phyloP scores from a whole-genome alignment of 2,329 filamentous ascomycete species.

The Rhynchosporium agropyri region DNA sequence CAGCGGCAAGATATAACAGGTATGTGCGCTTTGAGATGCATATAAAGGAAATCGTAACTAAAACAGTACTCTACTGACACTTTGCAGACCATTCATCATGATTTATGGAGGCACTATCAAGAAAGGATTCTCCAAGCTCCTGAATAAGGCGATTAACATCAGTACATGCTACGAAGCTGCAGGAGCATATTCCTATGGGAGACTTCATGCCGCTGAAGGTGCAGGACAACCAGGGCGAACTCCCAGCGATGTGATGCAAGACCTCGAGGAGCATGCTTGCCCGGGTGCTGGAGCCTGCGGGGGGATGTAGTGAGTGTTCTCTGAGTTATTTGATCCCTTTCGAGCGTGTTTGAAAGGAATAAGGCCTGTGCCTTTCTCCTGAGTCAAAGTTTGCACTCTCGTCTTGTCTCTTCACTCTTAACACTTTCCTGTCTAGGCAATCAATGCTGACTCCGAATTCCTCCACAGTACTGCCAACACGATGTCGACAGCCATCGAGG shows the following conservation, averaged over 20 bases:
- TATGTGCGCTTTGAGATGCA: neutral
- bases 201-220: slow-evolving; percentile 68
- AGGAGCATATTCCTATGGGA: slow-evolving; percentile 79
- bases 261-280: slow-evolving; percentile 45
- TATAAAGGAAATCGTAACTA: neutral
- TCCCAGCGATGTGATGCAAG: slow-evolving; percentile 78
- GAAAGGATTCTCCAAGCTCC: slow-evolving; percentile 77
- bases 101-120: slow-evolving; percentile 92
- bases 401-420: no score
- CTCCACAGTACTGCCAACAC: slow-evolving; percentile 64
- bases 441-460: no score
- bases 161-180: slow-evolving; percentile 86
- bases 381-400: no score
- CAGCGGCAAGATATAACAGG: slow-evolving; percentile 85
- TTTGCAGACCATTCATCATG: slow-evolving; percentile 74
- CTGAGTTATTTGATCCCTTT: no score
- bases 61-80: slow-evolving; percentile 1
- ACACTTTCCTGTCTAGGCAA: no score
- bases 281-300: no score
- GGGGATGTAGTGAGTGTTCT: no score
- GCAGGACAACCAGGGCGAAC: slow-evolving; percentile 65
- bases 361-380: no score
- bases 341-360: no score
- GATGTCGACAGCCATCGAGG: slow-evolving; percentile 73
- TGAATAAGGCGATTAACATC: slow-evolving; percentile 83